These are phyloP conservation scores for Spathaspora sp. DNA, from an alignment of 1,139 yeast species.

Conservation along the genomic window DNA sequence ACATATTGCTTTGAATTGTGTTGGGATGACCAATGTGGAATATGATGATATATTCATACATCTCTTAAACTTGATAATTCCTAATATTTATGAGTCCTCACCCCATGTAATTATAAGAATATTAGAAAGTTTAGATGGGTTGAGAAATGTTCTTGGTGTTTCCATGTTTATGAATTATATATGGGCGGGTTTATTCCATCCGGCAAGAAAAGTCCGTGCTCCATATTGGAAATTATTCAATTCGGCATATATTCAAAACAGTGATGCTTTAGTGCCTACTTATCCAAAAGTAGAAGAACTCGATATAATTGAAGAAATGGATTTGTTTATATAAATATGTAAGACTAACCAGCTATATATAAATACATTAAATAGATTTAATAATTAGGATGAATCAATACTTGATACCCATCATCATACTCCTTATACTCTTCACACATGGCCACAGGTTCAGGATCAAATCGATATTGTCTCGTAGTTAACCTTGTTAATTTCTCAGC, in stretches of 20 bases:
- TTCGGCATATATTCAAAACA: conserved; percentile 67
- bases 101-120: conserved; percentile 91
- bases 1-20: conserved; percentile 78
- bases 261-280: conserved; percentile 78
- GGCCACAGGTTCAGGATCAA: conserved; percentile 27
- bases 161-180: conserved; percentile 75
- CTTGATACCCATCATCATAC: conserved; percentile 7
- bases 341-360: no score
- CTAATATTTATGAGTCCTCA: conserved; percentile 87
- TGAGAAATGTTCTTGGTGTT: conserved; percentile 71
- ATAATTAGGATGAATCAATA: background rate
- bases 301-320: conserved; percentile 36
- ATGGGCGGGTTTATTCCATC: conserved; percentile 90
- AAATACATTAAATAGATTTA: background rate
- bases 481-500: conserved; percentile 50
- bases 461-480: conserved; percentile 39
- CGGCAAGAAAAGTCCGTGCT: conserved; percentile 81
- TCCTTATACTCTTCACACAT: background rate
- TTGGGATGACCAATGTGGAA: conserved; percentile 74
- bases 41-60: conserved; percentile 64
- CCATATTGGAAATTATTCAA: conserved; percentile 89
- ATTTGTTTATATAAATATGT: conserved; percentile 26
- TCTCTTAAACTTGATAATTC: conserved; percentile 70
- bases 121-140: conserved; percentile 75
- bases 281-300: conserved; percentile 62